Evolutionary conservation across 2,329 filamentous ascomycete genomes (phyloP), one percentile per base, ranked within the genome.

Genomic region (Diaporthe capsici): DNA sequence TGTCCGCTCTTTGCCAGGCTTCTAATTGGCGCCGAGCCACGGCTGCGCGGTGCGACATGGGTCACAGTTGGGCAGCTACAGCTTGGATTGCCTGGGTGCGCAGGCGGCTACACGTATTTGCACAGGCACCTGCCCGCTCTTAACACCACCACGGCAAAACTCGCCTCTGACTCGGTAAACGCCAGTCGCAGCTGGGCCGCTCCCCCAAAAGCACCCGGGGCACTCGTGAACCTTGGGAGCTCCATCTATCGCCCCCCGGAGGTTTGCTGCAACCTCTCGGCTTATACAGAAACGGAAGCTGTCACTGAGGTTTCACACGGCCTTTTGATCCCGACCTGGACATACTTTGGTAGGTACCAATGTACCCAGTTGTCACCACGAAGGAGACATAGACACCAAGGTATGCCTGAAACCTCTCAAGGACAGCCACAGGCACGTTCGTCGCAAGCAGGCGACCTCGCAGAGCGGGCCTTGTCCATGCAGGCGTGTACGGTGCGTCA

Each of bases 1-100:
- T 65, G 20, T 68, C 44, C 63, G 63, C 63, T 68, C 63, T 68
- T 53, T 68, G 12, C 47, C 65, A n/a, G 65, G 47, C 65, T 15
- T 39, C 65, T 39, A 25, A 68, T 68, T 68, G 65, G 65, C 22
- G 47, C 47, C 47, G 13, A 39, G 65, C 22, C 20, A 37, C 44
- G 25, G 44, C 28, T 67, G 61, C 47, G 28, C 20, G 22, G 28
- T 53, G 47, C 65, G 65, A 68, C 65, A 53, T 37, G 63, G 63
- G 47, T 68, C 37, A 39, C 58, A 31, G 47, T 68, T 53, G 65
- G 65, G 65, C 65, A 53, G 47, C 65, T 68, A 53, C 20, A 51
- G 61, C 61, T 67, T 49, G 44, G 44, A 67, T 34, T 20, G 57
- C 57, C 34, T 42, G 34, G 57, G 10, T 22, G 5, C 10, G 31